Evolutionary conservation across 2,329 filamentous ascomycete genomes (phyloP), one percentile per base, ranked within the genome.

Genomic region (Falciphora oryzae): DNA sequence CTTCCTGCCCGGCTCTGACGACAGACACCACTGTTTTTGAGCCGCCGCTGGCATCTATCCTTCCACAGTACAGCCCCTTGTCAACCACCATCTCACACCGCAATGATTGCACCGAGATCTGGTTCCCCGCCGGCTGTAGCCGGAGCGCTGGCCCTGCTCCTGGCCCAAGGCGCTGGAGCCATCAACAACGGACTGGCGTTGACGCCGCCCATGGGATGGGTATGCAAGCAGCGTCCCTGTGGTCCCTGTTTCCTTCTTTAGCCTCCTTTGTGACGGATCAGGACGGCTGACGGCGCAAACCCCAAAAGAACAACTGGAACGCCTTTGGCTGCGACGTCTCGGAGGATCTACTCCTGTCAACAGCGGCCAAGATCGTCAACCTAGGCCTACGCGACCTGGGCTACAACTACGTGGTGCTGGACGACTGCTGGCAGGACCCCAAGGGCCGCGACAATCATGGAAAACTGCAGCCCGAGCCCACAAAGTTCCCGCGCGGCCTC

Each of bases 401-500:
- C 6, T 69, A 69, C 61, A 63, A 66, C n/a, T 67, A 67, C 50
- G 66, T 69, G 28, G 66, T 68, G 11, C 56, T 69, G 53, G 67
- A 68, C 56, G 66, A 69, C 61, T 66, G 67, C 59, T 69, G 66
- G 69, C 56, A 57, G 25, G 53, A 59, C 35, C 38, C 57, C n/a
- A 32, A 59, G n/a, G 66, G 72, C 65, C 67, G 70, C 25, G 50
- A 70, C 66, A 65, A 67, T 63, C 25, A 71, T 65, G 64, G 71
- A 35, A 70, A 70, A 38, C 67, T 77, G 29, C 70, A 74, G 57
- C 66, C 70, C 29, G 73, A 77, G 65, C 67, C 70, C 1, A 65
- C 64, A 14, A 77, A 77, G 68, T 78, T 77, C 58, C 76, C 77
- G 14, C 70, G 69, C 25, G 76, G 77, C 35, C 73, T 78, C 64